phyloP scores from a whole-genome alignment of 345 rosid species.

The Schrenkiella parvula region DNA sequence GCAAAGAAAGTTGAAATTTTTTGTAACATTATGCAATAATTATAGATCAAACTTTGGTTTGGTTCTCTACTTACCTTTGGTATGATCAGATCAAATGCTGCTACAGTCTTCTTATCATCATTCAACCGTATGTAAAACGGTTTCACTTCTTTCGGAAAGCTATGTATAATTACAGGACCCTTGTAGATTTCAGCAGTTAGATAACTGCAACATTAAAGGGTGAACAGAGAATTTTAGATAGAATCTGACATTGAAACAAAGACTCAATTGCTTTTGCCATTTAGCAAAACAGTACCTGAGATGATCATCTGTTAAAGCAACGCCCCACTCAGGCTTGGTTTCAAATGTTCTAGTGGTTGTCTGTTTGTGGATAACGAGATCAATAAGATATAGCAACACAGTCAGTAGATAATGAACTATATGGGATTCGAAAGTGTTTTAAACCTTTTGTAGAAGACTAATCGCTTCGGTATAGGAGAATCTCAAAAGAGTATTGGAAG shows the following conservation, averaged over 20 bases:
- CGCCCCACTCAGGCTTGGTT: slow-evolving; percentile 58
- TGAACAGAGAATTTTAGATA: background rate
- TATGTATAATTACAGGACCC: slow-evolving; percentile 54
- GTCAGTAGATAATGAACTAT: background rate
- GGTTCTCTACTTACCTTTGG: slow-evolving; percentile 52
- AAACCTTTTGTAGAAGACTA: slow-evolving; percentile 52
- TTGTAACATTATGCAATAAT: background rate
- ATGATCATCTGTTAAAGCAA: slow-evolving; percentile 63
- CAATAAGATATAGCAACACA: background rate
- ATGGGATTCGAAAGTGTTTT: background rate
- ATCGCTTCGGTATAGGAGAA: slow-evolving; percentile 64
- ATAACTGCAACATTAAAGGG: slow-evolving; percentile 42
- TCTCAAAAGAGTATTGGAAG: slow-evolving; percentile 41
- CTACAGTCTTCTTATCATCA: slow-evolving; percentile 71
- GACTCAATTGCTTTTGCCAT: background rate
- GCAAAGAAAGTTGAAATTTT: slow-evolving; percentile 21
- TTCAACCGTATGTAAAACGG: slow-evolving; percentile 69
- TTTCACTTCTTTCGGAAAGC: slow-evolving; percentile 57
- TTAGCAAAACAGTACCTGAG: slow-evolving; percentile 47
- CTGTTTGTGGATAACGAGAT: slow-evolving; percentile 34
- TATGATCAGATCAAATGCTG: slow-evolving; percentile 86
- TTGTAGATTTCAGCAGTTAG: slow-evolving; percentile 68
- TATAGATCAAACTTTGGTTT: background rate
- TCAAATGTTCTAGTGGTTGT: slow-evolving; percentile 46
- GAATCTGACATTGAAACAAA: background rate